Base-by-base conservation (phyloP, 2,329 filamentous ascomycete genomes). In the Fusarium devonianum region DNA sequence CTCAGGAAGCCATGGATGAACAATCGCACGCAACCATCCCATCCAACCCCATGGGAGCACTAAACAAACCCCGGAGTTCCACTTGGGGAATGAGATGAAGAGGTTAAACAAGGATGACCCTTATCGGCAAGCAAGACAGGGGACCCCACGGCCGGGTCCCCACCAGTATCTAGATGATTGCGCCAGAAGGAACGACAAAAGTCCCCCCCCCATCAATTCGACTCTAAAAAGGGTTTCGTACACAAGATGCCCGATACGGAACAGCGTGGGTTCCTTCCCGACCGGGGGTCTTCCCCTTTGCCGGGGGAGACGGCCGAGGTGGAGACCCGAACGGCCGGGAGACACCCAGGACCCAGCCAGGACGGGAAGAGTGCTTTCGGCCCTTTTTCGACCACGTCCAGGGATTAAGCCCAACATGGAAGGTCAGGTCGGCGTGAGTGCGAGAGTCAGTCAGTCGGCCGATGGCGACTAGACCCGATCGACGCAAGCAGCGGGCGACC, bases 71-170 rank as follows among this genome's bases (percentile, higher is more conserved):
- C 47, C 42, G 47, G 47, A 50, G 17, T 38, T 25, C 45, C 45
- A 44, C 35, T 16, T 21, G n/a, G n/a, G n/a, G n/a, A n/a, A n/a
- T n/a, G n/a, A n/a, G n/a, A n/a, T n/a, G 23, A 10, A 34, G 21
- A 39, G 37, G 6, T 4, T 10, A 57, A 47, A 25, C 53, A 30
- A 53, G 49, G 43, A 43, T 50, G 34, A 37, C 51, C n/a, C 56
- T 58, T 59, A 59, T 58, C 55, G 35, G 13, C 12, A 10, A 30
- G n/a, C n/a, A n/a, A n/a, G n/a, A n/a, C n/a, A n/a, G n/a, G n/a
- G n/a, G n/a, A n/a, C n/a, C n/a, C n/a, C n/a, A n/a, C n/a, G n/a
- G 22, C 38, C 38, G 32, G 13, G 8, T 4, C 26, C 41, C 51
- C 41, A 47, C 36, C 8, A 39, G 33, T 3, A 7, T 11, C 19